A percentile compares a stretch with the other conserved stretches of the same genome.
phyloP scores from a whole-genome alignment of 2,329 filamentous ascomycete genomes.

The Aureobasidium sp. region DNA sequence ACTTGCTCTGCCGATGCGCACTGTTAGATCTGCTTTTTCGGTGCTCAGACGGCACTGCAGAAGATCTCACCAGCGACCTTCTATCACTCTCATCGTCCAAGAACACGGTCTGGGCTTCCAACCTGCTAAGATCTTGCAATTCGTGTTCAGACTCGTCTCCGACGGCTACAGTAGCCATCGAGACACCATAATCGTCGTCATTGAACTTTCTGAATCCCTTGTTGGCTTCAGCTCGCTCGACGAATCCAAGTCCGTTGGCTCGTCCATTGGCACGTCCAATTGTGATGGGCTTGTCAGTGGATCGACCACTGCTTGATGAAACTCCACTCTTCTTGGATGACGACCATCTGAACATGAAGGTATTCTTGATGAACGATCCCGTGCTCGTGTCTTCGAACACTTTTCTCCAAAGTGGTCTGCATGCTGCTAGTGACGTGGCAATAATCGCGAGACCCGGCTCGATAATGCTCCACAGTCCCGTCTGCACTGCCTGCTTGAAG shows the following conservation, averaged over 20 bases:
- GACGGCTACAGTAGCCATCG: background rate
- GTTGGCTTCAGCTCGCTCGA: background rate
- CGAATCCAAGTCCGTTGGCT: background rate
- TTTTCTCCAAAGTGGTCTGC: constrained; percentile 25
- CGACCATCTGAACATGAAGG: background rate
- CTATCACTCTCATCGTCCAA: background rate
- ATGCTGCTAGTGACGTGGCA: constrained; percentile 27
- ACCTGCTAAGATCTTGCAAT: background rate
- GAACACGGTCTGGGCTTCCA: background rate
- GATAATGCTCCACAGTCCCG: constrained; percentile 26
- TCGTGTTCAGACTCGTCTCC: background rate
- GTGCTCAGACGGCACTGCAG: background rate
- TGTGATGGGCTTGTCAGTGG: background rate
- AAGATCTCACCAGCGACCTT: constrained; percentile 4
- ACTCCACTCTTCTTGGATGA: background rate
- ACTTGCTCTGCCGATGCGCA: background rate
- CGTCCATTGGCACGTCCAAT: background rate
- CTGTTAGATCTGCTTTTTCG: background rate
- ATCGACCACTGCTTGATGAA: background rate
- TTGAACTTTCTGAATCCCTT: constrained; percentile 6
- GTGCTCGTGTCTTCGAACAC: constrained; percentile 15
- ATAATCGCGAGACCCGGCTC: constrained; percentile 30
- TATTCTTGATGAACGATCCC: background rate
- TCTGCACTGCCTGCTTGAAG: constrained; percentile 22
- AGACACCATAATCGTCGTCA: background rate